Evolutionary conservation across 2,329 filamentous ascomycete species (phyloP).

Genomic region (Curvularia eragrostidis): DNA sequence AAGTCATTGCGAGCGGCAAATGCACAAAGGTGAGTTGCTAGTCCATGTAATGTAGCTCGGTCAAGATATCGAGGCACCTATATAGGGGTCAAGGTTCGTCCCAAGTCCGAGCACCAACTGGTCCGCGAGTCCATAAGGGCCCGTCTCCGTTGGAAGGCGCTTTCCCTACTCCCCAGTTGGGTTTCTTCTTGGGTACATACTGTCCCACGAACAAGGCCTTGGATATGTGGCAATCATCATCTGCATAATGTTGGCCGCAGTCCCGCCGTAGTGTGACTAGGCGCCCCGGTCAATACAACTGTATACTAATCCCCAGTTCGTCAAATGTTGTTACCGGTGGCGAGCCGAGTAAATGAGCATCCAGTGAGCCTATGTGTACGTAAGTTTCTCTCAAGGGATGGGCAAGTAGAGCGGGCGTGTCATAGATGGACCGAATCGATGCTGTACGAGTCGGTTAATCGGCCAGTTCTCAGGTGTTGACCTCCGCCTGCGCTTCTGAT

Average conservation of each 20-base stretch:
- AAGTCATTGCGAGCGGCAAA: constrained; percentile 4
- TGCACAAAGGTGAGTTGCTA: neutral
- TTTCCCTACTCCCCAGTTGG: neutral
- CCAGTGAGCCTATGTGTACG: neutral
- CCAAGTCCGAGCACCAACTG: neutral
- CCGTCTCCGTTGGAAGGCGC: neutral
- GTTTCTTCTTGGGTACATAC: constrained; percentile 3
- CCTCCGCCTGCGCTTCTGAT: neutral
- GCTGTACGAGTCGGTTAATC: neutral
- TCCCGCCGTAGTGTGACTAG: constrained; percentile 5
- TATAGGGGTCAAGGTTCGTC: neutral
- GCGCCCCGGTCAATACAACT: constrained; percentile 1
- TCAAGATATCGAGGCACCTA: neutral
- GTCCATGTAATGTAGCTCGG: neutral
- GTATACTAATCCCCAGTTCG: constrained; percentile 1
- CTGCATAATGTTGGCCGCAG: constrained; percentile 6
- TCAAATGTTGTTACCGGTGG: neutral
- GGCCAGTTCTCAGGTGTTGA: neutral
- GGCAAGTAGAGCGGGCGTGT: neutral
- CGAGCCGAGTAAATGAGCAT: neutral
- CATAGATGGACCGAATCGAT: neutral
- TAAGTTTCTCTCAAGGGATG: neutral
- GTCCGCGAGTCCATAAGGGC: neutral
- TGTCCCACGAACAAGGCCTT: constrained; percentile 7
- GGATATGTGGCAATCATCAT: constrained; percentile 2